Base-by-base conservation (phyloP, 1,139 yeast genomes). In the Kazachstania sp. region DNA sequence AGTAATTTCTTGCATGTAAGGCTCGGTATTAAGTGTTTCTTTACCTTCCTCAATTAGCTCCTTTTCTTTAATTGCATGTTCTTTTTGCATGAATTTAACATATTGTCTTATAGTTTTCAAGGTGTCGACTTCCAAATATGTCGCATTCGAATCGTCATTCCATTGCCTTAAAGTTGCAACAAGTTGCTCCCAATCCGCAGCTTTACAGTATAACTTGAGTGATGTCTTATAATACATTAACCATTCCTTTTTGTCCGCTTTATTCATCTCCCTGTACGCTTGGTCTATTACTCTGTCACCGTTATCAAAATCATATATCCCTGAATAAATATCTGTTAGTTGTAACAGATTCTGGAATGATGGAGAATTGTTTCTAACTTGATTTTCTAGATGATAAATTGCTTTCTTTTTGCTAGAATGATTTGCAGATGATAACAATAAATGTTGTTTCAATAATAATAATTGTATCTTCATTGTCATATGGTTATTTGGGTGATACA, bases 381-480 rank as follows among this genome's bases (percentile, higher is more conserved):
- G 11, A 7, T 36, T 35, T 20, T 39, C 43, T 4, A 44, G 15
- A 8, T 11, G 16, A 3, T 16, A 6, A 1, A 39, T 30, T 23
- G 20, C 32, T 8, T 38, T 36, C 8, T 12, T 19, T 34, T 42
- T 41, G 5, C 13, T 4, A 2, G 28, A 26, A n/a, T 18, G 34
- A 13, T 26, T 16, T 15, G 18, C 18, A 4, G 18, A 13, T 2
- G 31, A 3, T 13, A 28, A 15, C n/a, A 9, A 19, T 12, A 38
- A 26, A 18, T 50, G 51, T 23, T 53, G 44, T 23, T 54, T 49
- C 15, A 60, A 44, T 59, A 59, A 56, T 15, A 59, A 39, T n/a
- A 60, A 54, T 18, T 54, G 54, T 3, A 59, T 43, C 37, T 57
- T 59, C 18, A 54, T 26, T 1, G 64, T 64, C 15, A 53, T 41